These are phyloP conservation scores for Dactylellina drechsleri DNA, from an alignment of 2,329 filamentous ascomycete genomes.

Conservation along the genomic window DNA sequence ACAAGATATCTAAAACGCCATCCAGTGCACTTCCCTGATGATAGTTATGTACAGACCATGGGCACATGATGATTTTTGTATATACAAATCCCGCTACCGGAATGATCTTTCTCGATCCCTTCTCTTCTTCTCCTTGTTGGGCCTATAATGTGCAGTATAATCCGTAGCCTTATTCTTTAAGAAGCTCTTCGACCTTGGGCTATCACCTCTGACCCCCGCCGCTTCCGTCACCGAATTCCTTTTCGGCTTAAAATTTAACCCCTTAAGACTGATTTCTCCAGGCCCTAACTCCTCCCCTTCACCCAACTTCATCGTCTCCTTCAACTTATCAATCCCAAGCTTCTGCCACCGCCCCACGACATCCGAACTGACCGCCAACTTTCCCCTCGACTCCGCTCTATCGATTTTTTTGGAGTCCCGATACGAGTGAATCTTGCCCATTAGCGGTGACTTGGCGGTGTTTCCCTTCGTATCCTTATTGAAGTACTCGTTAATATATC, in stretches of 20 bases:
- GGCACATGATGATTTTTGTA: neutral
- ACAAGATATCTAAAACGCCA: neutral
- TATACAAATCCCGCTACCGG: constrained; percentile 7
- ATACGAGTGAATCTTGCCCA: neutral
- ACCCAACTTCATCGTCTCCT: neutral
- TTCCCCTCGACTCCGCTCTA: constrained; percentile 23
- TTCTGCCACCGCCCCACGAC: constrained; percentile 33
- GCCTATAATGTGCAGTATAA: constrained; percentile 43
- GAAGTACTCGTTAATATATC: constrained; percentile 46
- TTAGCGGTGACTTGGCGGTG: neutral
- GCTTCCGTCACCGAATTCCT: constrained; percentile 23
- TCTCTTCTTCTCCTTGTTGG: constrained; percentile 31
- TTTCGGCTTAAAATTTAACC: constrained; percentile 18
- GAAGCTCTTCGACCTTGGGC: constrained; percentile 23
- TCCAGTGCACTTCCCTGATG: neutral
- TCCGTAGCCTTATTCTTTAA: constrained; percentile 34
- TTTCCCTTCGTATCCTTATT: constrained; percentile 12
- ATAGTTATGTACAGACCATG: neutral
- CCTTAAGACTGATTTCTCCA: constrained; percentile 35
- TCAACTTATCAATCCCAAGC: constrained; percentile 28
- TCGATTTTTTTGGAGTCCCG: constrained; percentile 7
- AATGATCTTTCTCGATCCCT: constrained; percentile 2
- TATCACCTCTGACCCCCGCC: neutral
- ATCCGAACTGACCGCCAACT: constrained; percentile 16
- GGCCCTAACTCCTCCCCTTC: constrained; percentile 9